A percentile compares a stretch with the other conserved stretches of the same genome.
Evolutionary conservation across 2,329 filamentous ascomycete species (phyloP).

Genomic region (Berkeleyomyces rouxiae): DNA sequence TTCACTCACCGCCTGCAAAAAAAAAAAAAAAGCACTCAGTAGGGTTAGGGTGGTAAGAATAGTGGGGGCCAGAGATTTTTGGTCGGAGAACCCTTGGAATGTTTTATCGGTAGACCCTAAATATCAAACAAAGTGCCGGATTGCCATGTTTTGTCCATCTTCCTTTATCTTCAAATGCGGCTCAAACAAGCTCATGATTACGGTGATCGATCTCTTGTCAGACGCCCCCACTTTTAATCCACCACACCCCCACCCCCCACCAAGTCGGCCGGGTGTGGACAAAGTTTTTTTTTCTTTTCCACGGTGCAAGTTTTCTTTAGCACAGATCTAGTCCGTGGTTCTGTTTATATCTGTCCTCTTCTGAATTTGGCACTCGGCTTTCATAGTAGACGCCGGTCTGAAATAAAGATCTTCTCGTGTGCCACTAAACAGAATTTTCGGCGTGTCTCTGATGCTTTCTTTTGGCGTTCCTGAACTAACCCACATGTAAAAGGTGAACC

Average conservation of each 20-base stretch:
- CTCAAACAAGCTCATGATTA: conserved; percentile 4
- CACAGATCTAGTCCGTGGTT: background rate
- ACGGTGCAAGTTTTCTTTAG: background rate
- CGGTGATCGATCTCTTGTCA: background rate
- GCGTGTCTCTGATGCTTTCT: background rate
- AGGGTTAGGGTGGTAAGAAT: background rate
- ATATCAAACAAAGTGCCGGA: background rate
- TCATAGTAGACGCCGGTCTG: background rate
- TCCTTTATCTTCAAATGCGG: background rate
- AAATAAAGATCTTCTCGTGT: background rate
- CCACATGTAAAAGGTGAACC: background rate
- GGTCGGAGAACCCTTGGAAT: no score
- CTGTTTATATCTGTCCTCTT: background rate
- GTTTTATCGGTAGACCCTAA: no score
- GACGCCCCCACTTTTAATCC: background rate
- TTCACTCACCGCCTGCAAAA: no score
- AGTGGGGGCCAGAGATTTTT: no score
- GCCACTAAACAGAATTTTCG: background rate
- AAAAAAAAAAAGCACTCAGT: no score
- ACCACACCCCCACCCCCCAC: background rate
- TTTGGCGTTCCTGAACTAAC: background rate
- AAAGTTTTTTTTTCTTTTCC: background rate
- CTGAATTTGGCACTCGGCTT: background rate
- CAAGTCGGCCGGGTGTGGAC: background rate
- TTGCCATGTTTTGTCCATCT: background rate